Evolutionary conservation across 768 basidiomycete species (phyloP).

Genomic region (Tylopilus balloui): DNA sequence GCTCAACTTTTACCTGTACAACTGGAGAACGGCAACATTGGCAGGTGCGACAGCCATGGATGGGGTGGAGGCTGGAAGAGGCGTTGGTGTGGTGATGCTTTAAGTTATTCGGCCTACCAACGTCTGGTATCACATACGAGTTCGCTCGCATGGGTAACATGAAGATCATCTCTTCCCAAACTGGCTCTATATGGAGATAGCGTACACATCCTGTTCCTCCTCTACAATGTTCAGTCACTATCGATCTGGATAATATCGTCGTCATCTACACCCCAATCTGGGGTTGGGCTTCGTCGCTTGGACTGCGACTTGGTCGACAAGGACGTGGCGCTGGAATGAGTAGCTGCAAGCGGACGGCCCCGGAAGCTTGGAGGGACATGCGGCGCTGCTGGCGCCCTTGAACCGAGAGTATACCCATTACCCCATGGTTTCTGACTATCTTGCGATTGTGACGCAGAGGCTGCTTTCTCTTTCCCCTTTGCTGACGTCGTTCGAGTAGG

Average conservation of each 20-base stretch:
- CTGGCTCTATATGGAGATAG: constrained; percentile 4
- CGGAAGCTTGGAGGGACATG: constrained; percentile 33
- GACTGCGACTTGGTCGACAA: constrained; percentile 38
- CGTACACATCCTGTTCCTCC: constrained; percentile 3
- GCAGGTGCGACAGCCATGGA: constrained; percentile 62
- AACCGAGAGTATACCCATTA: constrained; percentile 49
- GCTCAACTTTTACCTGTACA: constrained; percentile 91
- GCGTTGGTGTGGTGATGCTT: constrained; percentile 93
- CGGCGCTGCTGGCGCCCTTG: constrained; percentile 17
- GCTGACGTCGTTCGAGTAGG: constrained; percentile 33
- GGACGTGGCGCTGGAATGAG: constrained; percentile 47
- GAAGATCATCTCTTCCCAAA: neutral
- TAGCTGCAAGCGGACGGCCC: constrained; percentile 46
- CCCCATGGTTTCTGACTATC: constrained; percentile 37
- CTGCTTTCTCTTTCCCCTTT: constrained; percentile 53
- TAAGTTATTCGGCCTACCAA: constrained; percentile 31
- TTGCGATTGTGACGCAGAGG: constrained; percentile 31
- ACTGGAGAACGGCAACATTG: constrained; percentile 83
- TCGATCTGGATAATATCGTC: constrained; percentile 84
- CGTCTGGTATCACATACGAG: neutral
- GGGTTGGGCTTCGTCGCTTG: constrained; percentile 57
- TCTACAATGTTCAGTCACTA: constrained; percentile 50
- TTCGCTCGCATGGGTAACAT: neutral
- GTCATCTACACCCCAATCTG: constrained; percentile 80
- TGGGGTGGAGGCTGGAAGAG: constrained; percentile 57